phyloP scores from a whole-genome alignment of 495 filamentous ascomycete genomes.

The Apodospora peruviana region DNA sequence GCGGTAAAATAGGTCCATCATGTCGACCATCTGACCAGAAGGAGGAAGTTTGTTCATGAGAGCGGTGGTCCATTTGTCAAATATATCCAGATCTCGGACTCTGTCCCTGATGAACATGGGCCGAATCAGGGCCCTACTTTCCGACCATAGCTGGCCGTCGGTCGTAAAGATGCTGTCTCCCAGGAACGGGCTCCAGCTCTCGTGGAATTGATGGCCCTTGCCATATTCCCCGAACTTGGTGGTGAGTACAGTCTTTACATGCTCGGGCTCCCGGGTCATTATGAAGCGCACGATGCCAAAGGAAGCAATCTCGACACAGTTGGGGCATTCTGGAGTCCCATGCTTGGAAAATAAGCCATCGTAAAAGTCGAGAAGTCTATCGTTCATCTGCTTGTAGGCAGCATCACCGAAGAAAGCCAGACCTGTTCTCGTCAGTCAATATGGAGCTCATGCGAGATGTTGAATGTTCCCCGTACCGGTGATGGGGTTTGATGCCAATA shows the following conservation, averaged over 20 bases:
- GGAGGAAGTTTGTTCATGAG: constrained; percentile 36
- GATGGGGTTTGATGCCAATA: constrained; percentile 20
- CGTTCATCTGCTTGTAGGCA: constrained; percentile 20
- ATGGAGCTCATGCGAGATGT: neutral
- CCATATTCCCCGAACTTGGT: constrained; percentile 52
- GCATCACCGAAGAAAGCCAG: constrained; percentile 13
- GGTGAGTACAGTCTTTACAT: constrained; percentile 52
- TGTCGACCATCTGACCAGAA: constrained; percentile 39
- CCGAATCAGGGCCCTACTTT: constrained; percentile 47
- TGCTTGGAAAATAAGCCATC: constrained; percentile 21
- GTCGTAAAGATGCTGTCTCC: constrained; percentile 56
- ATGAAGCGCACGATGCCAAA: constrained; percentile 34
- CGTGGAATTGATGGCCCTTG: constrained; percentile 46
- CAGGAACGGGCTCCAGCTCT: constrained; percentile 49
- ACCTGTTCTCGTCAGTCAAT: constrained; percentile 3
- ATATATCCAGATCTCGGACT: constrained; percentile 39
- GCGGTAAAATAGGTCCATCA: constrained; percentile 49
- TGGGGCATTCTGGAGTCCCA: constrained; percentile 29
- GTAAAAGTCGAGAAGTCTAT: constrained; percentile 28
- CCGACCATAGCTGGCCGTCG: constrained; percentile 50
- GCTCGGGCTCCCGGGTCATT: constrained; percentile 50
- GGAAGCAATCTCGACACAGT: constrained; percentile 31
- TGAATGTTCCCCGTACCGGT: constrained; percentile 6
- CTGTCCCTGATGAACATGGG: constrained; percentile 55
- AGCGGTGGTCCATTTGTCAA: constrained; percentile 42